Conservation (phyloP, 148 eudicot species). For the Rhododendron griersonianum region DNA sequence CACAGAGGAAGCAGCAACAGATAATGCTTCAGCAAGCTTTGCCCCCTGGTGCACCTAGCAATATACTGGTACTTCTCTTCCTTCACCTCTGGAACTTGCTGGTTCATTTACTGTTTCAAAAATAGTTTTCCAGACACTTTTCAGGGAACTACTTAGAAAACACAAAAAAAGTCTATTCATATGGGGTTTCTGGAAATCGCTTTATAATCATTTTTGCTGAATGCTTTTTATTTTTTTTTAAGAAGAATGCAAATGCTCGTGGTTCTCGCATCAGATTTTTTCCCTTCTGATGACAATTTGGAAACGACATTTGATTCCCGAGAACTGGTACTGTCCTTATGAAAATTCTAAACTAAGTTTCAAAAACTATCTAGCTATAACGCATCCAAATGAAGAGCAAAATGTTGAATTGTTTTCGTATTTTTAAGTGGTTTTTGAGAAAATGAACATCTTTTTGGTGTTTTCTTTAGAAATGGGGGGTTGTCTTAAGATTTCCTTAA, state of each 20-base stretch:
- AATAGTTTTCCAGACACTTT: background rate
- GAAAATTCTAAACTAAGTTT: background rate
- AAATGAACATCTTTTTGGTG: background rate
- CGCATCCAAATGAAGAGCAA: background rate
- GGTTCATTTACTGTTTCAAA: background rate
- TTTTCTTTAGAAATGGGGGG: background rate
- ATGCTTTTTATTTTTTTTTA: background rate
- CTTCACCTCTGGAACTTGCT: background rate
- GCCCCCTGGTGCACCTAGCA: conserved; percentile 66
- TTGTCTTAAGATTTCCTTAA: background rate
- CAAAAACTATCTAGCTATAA: background rate
- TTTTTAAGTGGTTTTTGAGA: background rate
- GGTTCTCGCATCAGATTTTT: background rate
- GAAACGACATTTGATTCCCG: background rate
- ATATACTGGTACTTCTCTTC: conserved; percentile 51
- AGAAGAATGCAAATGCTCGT: background rate
- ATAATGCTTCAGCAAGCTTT: conserved; percentile 64
- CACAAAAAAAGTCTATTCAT: background rate
- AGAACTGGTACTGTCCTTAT: background rate
- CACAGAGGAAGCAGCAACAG: conserved; percentile 76
- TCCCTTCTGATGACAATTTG: background rate
- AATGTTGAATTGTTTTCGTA: background rate
- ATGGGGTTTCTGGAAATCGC: background rate
- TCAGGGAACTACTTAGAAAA: background rate
- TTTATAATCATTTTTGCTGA: background rate